Evolutionary conservation across 2,329 filamentous ascomycete genomes (phyloP), one percentile per base, ranked within the genome.

Genomic region (Colletotrichum somersetense): DNA sequence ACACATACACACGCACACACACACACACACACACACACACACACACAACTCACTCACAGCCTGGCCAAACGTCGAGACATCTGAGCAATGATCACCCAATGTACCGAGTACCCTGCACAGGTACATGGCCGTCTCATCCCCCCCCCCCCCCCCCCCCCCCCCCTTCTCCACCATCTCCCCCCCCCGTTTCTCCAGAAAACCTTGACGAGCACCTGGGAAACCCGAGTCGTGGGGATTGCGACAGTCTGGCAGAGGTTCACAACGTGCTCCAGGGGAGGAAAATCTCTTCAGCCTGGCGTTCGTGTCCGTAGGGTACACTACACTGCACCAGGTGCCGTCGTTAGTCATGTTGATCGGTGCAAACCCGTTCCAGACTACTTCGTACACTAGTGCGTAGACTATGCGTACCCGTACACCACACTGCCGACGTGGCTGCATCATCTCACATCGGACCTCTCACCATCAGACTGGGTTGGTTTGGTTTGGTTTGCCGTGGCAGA

Each of bases 171-270:
- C 66, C 46, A 53, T 59, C 55, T 68, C 38, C 55, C 55, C 26
- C 26, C 26, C 26, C 44, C 44, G 30, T 35, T 67, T 69, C 66
- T 65, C 66, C 67, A 61, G 67, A 70, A 70, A 70, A 70, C 67
- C 67, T 70, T 66, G 67, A 33, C 62, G 46, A 44, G 40, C 33
- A 53, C 20, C 30, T 42, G 67, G 67, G 67, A 53, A 53, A 26
- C 48, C 38, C 63, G 62, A 70, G 62, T 66, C 62, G 62, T 40
- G 59, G 62, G 67, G 67, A 65, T 58, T 35, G 44, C 18, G 23
- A 48, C 35, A 33, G 46, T 6, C 11, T 20, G 6, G 11, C 26
- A 20, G 52, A 55, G 16, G 40, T 42, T 18, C 14, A 7, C 5
- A 52, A 52, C 16, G 35, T 23, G 3, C 52, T 42, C 33, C 23